Conservation (phyloP, 371 early-diverging fungal genomes). For the Saksenaea vasiformis region DNA sequence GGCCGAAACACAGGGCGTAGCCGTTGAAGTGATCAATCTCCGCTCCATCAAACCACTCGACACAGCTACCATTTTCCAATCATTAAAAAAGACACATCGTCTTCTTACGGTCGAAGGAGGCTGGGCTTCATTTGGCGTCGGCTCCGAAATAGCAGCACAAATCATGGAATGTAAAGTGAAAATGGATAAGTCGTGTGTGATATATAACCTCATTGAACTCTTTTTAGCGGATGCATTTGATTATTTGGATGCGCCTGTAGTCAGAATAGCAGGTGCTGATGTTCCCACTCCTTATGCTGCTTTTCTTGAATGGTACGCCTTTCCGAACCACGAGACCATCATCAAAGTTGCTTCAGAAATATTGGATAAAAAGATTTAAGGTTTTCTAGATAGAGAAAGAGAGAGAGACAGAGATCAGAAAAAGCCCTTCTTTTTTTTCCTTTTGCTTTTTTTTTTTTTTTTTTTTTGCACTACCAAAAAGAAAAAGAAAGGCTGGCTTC, state of each 20-base stretch:
- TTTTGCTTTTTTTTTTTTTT: background rate
- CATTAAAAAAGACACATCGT: conserved; percentile 97
- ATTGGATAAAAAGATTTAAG: conserved; percentile 48
- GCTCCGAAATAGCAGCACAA: conserved; percentile 96
- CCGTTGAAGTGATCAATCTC: conserved; percentile 96
- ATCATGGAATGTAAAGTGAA: conserved; percentile 91
- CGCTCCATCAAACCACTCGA: conserved; percentile 98
- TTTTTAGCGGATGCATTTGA: conserved; percentile 85
- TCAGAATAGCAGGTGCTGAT: conserved; percentile 96
- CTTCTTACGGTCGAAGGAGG: conserved; percentile 97
- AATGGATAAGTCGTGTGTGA: too few relatives aligned
- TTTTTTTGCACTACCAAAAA: too few relatives aligned
- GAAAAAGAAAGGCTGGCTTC: too few relatives aligned
- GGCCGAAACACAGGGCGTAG: conserved; percentile 80
- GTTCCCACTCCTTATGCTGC: conserved; percentile 98
- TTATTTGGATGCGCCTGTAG: conserved; percentile 93
- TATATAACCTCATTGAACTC: background rate
- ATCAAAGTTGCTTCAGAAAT: conserved; percentile 70
- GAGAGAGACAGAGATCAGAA: background rate
- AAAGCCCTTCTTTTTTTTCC: background rate
- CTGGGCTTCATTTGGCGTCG: conserved; percentile 97
- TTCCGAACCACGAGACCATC: conserved; percentile 90
- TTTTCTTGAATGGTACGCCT: conserved; percentile 90
- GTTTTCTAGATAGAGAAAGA: background rate
- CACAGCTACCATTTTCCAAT: conserved; percentile 87